phyloP scores from a whole-genome alignment of 1,139 yeast genomes.

The Magnusiomyces tetraspermus region DNA sequence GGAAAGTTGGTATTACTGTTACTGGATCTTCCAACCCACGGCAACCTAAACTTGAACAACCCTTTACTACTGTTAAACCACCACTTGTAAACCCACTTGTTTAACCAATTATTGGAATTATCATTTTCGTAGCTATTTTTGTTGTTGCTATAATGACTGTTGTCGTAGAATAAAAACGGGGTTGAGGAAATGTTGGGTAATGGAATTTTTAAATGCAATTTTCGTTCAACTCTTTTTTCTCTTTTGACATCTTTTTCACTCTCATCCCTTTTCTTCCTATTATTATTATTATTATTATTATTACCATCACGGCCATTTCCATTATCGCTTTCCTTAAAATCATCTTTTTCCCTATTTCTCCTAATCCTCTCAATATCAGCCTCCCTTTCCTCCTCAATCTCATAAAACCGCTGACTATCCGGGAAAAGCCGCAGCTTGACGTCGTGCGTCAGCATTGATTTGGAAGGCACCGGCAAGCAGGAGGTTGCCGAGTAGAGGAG shows the following conservation, averaged over 20 bases:
- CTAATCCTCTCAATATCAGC: too few species aligned
- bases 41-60: too few species aligned
- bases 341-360: background rate
- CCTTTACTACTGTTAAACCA: too few species aligned
- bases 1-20: too few species aligned
- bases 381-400: background rate
- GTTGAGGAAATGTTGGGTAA: background rate
- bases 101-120: too few species aligned
- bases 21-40: too few species aligned
- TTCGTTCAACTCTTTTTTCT: too few species aligned
- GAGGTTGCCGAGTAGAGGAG: constrained; percentile 6
- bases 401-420: background rate
- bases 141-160: too few species aligned
- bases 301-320: background rate
- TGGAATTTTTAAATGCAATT: constrained; percentile 2
- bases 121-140: too few species aligned
- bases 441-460: constrained; percentile 5
- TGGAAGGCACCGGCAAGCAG: constrained; percentile 2
- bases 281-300: background rate
- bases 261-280: too few species aligned
- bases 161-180: too few species aligned
- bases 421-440: constrained; percentile 11
- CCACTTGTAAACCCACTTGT: too few species aligned
- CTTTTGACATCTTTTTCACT: constrained; percentile 1
- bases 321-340: background rate